These are phyloP conservation scores for Bathelium albidoporum DNA, from an alignment of 495 filamentous ascomycete species.

Conservation along the genomic window DNA sequence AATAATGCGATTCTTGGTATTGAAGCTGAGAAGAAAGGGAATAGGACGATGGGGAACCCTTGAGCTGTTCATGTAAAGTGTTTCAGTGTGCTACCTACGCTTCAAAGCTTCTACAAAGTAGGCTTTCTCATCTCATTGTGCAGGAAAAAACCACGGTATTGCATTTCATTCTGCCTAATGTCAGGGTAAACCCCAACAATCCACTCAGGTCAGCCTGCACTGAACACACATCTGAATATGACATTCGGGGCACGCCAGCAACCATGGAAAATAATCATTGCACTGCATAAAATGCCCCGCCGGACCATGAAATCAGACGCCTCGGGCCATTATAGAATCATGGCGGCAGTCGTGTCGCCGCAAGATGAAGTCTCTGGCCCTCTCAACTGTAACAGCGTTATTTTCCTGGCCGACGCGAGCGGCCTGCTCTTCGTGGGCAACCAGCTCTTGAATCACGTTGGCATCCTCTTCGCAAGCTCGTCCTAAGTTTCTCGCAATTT, in stretches of 20 bases:
- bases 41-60: no score
- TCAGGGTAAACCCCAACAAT: no score
- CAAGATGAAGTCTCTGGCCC: not conserved
- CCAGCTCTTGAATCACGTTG: not conserved
- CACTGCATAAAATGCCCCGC: not conserved
- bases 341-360: not conserved
- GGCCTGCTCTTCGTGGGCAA: not conserved
- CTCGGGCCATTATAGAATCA: not conserved
- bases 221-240: not conserved
- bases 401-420: not conserved
- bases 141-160: no score
- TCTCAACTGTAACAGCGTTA: not conserved
- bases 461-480: not conserved
- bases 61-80: no score
- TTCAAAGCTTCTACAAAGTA: no score
- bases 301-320: not conserved
- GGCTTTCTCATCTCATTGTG: no score
- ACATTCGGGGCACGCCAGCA: not conserved
- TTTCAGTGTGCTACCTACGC: no score
- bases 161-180: no score
- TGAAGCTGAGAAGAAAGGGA: no score
- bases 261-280: not conserved
- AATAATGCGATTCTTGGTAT: no score
- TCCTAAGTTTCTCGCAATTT: not conserved
- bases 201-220: not conserved